Evolutionary conservation across 305 asterid genomes (phyloP).

Genomic region (Solanum hybrid): DNA sequence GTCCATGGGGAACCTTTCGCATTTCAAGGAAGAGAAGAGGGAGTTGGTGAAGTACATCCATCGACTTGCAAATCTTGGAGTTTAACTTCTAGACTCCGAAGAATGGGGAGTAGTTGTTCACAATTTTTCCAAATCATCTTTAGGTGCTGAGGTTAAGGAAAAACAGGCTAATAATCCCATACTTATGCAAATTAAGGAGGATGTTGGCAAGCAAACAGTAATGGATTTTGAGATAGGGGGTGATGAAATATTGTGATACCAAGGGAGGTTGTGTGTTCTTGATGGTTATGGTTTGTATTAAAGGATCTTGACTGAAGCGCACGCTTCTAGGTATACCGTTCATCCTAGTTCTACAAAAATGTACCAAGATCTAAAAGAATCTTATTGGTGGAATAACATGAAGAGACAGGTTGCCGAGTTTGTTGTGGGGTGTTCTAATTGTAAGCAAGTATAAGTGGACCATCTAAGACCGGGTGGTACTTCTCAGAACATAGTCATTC

Average conservation of each 20-base stretch:
- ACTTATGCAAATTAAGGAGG: not conserved
- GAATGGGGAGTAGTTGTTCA: not conserved
- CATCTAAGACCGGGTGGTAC: not conserved
- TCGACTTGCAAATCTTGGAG: not conserved
- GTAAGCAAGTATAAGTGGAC: not conserved
- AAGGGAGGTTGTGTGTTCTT: not conserved
- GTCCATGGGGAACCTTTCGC: not conserved
- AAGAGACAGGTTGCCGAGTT: accelerated
- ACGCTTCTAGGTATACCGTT: not conserved
- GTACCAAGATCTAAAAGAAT: not conserved
- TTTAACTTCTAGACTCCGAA: not conserved
- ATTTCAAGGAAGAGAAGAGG: not conserved
- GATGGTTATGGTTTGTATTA: not conserved
- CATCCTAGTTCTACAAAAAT: not conserved
- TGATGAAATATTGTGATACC: not conserved
- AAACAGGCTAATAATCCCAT: not conserved
- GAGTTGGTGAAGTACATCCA: not conserved
- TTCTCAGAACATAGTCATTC: not conserved
- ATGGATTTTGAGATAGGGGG: not conserved
- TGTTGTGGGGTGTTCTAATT: not conserved
- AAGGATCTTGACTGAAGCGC: not conserved
- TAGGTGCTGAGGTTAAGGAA: not conserved
- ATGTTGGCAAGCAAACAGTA: not conserved
- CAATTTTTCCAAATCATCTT: not conserved
- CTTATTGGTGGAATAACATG: not conserved